Conservation (phyloP, 2,329 filamentous ascomycete genomes). For the Penicillium sp. region DNA sequence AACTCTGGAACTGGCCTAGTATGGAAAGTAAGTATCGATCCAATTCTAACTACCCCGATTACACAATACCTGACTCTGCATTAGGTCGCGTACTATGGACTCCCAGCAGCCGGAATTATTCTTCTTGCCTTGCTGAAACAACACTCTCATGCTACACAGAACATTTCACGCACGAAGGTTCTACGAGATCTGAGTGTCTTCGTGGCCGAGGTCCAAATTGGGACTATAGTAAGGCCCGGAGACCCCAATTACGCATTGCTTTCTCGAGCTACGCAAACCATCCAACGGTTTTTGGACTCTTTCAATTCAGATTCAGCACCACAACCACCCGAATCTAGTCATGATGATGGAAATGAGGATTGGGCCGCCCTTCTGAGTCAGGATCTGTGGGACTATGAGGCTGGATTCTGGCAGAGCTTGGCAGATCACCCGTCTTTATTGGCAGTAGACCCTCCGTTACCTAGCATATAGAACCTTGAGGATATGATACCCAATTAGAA, state of each 20-base stretch:
- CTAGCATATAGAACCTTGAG: constrained; percentile 12
- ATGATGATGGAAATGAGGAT: constrained; percentile 23
- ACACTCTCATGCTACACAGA: constrained; percentile 13
- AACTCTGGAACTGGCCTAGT: constrained; percentile 33
- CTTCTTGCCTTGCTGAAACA: constrained; percentile 33
- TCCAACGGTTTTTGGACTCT: constrained; percentile 32
- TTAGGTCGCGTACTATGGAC: constrained; percentile 34
- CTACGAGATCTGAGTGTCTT: constrained; percentile 34
- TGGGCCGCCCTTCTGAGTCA: constrained; percentile 28
- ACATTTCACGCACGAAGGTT: constrained; percentile 21
- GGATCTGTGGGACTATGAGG: constrained; percentile 33
- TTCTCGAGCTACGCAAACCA: constrained; percentile 29
- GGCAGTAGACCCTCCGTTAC: constrained; percentile 26
- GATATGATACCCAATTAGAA: constrained; percentile 1
- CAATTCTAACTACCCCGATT: no score
- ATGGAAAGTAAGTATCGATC: constrained; percentile 31
- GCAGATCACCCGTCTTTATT: constrained; percentile 32
- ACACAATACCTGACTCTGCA: neutral
- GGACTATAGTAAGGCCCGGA: constrained; percentile 27
- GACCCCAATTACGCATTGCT: constrained; percentile 32
- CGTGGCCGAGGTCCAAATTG: constrained; percentile 32
- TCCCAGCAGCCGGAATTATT: constrained; percentile 35
- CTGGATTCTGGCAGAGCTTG: constrained; percentile 32
- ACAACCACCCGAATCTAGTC: constrained; percentile 5
- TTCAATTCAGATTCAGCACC: constrained; percentile 21